A percentile compares a stretch with the other conserved stretches of the same genome.
These are phyloP conservation scores for Carex pumila DNA, from an alignment of 176 grass and related monocot species.

Conservation along the genomic window DNA sequence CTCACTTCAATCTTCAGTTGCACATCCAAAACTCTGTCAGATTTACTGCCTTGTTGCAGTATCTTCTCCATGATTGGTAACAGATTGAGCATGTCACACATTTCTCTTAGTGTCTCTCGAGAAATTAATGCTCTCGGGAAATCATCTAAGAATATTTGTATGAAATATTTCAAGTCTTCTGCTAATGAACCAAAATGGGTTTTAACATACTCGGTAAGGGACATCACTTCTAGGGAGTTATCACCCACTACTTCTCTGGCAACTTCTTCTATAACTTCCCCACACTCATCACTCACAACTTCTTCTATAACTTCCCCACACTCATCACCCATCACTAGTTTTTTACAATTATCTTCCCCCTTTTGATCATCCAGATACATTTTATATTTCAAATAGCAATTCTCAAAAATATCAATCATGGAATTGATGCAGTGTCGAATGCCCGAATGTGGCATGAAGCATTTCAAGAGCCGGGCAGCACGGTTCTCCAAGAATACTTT, in stretches of 20 bases:
- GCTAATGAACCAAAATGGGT: background rate
- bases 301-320: background rate
- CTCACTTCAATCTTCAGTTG: constrained; percentile 11
- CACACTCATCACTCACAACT: background rate
- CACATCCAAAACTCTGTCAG: background rate
- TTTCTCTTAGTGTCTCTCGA: background rate
- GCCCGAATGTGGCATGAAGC: constrained; percentile 29
- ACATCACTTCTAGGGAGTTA: background rate
- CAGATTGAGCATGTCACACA: background rate
- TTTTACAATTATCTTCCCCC: background rate
- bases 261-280: background rate
- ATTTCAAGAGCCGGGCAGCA: constrained; percentile 11
- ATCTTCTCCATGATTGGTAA: constrained; percentile 10
- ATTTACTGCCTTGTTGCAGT: background rate
- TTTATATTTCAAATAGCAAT: constrained; percentile 29
- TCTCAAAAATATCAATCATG: constrained; percentile 32
- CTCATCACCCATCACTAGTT: background rate
- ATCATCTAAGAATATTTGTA: constrained; percentile 23
- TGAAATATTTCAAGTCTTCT: background rate
- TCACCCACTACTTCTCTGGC: background rate
- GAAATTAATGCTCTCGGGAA: constrained; percentile 32
- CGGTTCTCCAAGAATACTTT: constrained; percentile 52
- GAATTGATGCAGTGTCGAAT: constrained; percentile 35
- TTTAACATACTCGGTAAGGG: constrained; percentile 18
- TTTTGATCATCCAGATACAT: background rate